phyloP scores from a whole-genome alignment of 139 green algal species.

The Astrephomene gubernaculifera region DNA sequence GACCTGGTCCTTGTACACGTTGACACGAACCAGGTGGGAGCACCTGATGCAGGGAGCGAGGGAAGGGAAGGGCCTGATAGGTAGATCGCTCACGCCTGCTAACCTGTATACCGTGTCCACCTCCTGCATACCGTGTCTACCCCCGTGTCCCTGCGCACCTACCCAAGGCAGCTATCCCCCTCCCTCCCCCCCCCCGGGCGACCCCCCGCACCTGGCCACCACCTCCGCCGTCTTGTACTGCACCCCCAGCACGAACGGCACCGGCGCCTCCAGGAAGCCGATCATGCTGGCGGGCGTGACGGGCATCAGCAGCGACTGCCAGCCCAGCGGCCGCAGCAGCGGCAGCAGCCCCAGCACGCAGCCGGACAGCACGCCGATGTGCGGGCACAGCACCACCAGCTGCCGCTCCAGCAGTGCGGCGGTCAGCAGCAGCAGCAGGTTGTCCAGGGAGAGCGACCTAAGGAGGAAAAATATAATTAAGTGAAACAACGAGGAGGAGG shows the following conservation, averaged over 20 bases:
- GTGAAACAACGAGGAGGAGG: too few relatives aligned
- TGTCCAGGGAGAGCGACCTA: constrained; percentile 83
- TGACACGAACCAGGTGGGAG: constrained; percentile 79
- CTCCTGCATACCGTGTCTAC: too few relatives aligned
- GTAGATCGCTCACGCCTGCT: too few relatives aligned
- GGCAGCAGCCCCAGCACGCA: constrained; percentile 84
- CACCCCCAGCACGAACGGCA: constrained; percentile 88
- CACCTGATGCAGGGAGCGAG: not conserved
- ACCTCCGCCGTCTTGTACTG: constrained; percentile 93
- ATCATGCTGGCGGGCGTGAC: constrained; percentile 77
- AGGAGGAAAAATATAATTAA: too few relatives aligned
- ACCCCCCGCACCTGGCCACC: constrained; percentile 48
- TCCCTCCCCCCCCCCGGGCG: not conserved
- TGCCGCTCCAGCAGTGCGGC: constrained; percentile 89
- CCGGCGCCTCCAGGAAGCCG: constrained; percentile 79
- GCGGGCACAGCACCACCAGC: constrained; percentile 91
- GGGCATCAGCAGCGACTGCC: constrained; percentile 90
- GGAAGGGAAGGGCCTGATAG: not conserved
- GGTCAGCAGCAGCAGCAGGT: constrained; percentile 82
- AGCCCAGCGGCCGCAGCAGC: constrained; percentile 87
- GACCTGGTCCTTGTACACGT: constrained; percentile 87
- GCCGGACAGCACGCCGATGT: constrained; percentile 77
- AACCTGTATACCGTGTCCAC: too few relatives aligned
- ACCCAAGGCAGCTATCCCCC: too few relatives aligned
- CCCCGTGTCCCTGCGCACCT: too few relatives aligned